phyloP scores from a whole-genome alignment of 164 flowering plant species.

The Buxus sempervirens region DNA sequence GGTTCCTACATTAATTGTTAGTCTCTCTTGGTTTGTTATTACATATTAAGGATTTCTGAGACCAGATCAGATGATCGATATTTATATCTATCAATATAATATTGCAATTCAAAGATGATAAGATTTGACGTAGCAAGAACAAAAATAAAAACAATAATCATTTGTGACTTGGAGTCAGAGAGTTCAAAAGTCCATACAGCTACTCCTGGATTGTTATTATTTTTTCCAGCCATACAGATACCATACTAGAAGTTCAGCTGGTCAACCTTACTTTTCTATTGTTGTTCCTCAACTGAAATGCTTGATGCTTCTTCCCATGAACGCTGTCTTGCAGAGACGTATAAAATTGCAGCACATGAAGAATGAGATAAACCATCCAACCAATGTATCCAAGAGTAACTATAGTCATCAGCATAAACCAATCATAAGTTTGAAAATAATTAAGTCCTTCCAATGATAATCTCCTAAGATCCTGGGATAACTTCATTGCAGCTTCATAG shows the following conservation, averaged over 20 bases:
- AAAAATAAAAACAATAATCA: no score
- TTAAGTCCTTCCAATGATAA: conserved; percentile 84
- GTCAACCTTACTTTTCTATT: conserved; percentile 38
- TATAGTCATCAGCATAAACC: conserved; percentile 91
- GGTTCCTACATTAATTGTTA: no score
- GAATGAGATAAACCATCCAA: conserved; percentile 77
- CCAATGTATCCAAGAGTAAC: conserved; percentile 92
- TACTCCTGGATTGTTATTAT: not conserved
- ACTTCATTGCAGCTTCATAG: conserved; percentile 57
- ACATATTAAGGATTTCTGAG: no score
- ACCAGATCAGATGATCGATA: no score
- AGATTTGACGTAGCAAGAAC: not conserved
- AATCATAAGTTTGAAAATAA: conserved; percentile 96
- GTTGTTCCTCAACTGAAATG: conserved; percentile 18
- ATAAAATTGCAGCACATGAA: conserved; percentile 86
- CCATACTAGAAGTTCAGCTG: not conserved
- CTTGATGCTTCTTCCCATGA: conserved; percentile 36
- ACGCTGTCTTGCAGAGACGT: conserved; percentile 48
- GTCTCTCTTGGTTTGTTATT: no score
- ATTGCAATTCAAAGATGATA: not conserved
- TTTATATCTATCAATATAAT: no score
- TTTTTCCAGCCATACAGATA: not conserved
- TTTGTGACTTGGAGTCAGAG: not conserved
- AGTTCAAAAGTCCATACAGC: not conserved
- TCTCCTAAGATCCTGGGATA: conserved; percentile 62